Evolutionary conservation across 371 early-diverging fungal species (phyloP), one percentile per base, ranked within the genome.

Genomic region (Mortierella polycephala): DNA sequence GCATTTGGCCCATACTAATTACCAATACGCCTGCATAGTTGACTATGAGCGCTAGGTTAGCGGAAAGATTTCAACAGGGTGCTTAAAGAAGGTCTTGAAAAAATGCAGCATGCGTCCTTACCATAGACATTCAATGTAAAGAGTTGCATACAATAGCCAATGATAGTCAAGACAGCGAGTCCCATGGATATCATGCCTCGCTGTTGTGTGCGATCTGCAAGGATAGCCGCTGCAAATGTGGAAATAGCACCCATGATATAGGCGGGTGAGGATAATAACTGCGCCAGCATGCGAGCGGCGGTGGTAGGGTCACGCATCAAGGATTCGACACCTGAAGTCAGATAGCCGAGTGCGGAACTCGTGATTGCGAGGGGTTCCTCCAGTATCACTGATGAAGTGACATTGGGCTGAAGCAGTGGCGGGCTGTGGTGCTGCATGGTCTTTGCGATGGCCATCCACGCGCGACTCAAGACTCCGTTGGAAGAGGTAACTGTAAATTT

Each of bases 181-280:
- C 37, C 64, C 45, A 76, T 56, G 57, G 64, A 37, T 11, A 71
- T 71, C 46, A 67, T 37, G 0, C 71, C 77, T n/a, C 71, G 54
- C 23, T 76, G 77, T 49, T 71, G 76, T 0, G 67, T 75, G 41
- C 71, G 59, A 56, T 71, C 76, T 11, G 67, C 76, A 12, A 75
- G 39, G 39, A 62, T 47, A 18, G 76, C 71, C 1, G 63, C 56
- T 6, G 58, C 55, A 23, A 75, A 70, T 7, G 76, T 49, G 1
- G 63, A 57, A 16, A 75, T 20, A 1, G 71, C 76, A 11, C 76
- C 71, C 14, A 67, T 8, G 7, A 70, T 1, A 40, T 46, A 71
- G 1, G 63, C n/a, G 5, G 71, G 76, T 1, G 67, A 42, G 0
- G 71, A 70, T 16, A 75, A n/a, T 12, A 75, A 42, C 52, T 75